Evolutionary conservation across 306 rosid genomes (phyloP).

Genomic region (Inga laurina): DNA sequence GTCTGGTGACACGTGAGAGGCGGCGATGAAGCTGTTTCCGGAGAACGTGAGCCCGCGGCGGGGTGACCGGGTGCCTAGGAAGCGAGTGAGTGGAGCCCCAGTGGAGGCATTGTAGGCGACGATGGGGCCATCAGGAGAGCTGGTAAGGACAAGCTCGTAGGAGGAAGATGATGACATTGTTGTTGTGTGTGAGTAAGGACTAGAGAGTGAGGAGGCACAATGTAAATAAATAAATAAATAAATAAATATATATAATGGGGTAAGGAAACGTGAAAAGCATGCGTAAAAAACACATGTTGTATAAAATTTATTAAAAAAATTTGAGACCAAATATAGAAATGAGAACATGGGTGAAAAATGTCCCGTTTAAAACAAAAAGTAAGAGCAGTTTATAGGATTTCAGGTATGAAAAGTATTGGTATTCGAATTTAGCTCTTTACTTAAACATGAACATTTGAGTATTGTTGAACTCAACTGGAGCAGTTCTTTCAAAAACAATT

Average conservation of each 20-base stretch:
- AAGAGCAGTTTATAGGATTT: too few relatives aligned
- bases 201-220: not conserved
- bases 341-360: too few relatives aligned
- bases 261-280: conserved; percentile 28
- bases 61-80: conserved; percentile 54
- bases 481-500: too few relatives aligned
- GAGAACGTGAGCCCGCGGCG: conserved; percentile 46
- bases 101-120: conserved; percentile 52
- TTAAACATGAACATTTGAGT: too few relatives aligned
- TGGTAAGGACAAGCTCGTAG: conserved; percentile 58
- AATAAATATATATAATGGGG: not conserved
- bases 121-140: conserved; percentile 64
- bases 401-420: too few relatives aligned
- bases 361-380: too few relatives aligned
- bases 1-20: conserved; percentile 55
- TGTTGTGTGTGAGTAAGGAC: not conserved
- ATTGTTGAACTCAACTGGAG: too few relatives aligned
- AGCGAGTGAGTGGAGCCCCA: conserved; percentile 39
- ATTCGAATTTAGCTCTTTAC: too few relatives aligned
- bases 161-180: conserved; percentile 49
- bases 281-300: not conserved
- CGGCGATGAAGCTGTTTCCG: conserved; percentile 45
- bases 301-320: too few relatives aligned
- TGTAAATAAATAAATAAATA: too few relatives aligned
- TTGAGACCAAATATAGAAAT: too few relatives aligned